phyloP scores from a whole-genome alignment of 306 rosid genomes.

The Castanea sativa region DNA sequence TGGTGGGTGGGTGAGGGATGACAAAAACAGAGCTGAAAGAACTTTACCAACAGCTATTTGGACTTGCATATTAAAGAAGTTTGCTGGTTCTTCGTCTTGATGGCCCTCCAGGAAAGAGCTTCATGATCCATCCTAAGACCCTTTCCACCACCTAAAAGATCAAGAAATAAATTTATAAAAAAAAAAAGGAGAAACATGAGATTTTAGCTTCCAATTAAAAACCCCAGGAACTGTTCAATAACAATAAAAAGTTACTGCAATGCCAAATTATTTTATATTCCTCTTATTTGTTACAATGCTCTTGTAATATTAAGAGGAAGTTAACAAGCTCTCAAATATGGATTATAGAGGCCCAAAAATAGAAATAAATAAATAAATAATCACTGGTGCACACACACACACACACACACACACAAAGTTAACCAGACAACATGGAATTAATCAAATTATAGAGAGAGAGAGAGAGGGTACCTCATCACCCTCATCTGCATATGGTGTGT shows the following conservation, averaged over 20 bases:
- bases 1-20: slow-evolving; percentile 16
- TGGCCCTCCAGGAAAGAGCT: slow-evolving; percentile 94
- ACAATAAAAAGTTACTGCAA: background rate
- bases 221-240: background rate
- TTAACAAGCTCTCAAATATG: too few relatives aligned
- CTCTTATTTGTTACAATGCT: background rate
- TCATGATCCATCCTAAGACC: slow-evolving; percentile 98
- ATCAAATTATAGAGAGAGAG: background rate
- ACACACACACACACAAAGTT: background rate
- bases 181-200: slow-evolving; percentile 22
- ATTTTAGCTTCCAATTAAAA: background rate
- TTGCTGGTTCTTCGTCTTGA: slow-evolving; percentile 89
- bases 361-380: background rate
- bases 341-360: background rate
- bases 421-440: background rate
- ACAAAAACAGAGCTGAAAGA: slow-evolving; percentile 29
- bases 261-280: background rate
- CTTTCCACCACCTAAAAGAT: slow-evolving; percentile 82
- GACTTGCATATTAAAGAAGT: slow-evolving; percentile 55
- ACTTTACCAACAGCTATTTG: slow-evolving; percentile 21
- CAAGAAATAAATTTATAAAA: background rate
- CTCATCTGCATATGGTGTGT: slow-evolving; percentile 78
- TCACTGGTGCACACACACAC: background rate
- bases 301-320: background rate
- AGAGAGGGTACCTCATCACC: slow-evolving; percentile 78